Evolutionary conservation across 768 basidiomycete species (phyloP).

Genomic region (Amanita pallidorosea): DNA sequence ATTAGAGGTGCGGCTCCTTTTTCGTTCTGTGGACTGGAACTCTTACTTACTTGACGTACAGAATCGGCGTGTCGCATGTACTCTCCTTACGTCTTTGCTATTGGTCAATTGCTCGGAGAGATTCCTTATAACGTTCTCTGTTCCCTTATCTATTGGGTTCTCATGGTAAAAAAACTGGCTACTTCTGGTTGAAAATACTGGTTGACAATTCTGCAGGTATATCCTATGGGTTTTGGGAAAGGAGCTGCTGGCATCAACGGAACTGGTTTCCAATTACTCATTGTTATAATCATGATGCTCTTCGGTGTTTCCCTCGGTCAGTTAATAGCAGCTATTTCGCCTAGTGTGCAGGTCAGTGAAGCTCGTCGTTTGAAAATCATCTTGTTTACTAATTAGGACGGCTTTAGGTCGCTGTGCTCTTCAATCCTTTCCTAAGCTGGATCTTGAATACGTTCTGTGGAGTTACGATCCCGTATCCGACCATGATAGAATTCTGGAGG

Average conservation of each 20-base stretch:
- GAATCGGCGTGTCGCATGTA: conserved; percentile 83
- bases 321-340: conserved; percentile 64
- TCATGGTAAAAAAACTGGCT: conserved; percentile 41
- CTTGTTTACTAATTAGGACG: conserved; percentile 12
- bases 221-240: conserved; percentile 57
- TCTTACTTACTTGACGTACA: conserved; percentile 8
- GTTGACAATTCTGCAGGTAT: conserved; percentile 25
- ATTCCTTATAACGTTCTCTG: conserved; percentile 68
- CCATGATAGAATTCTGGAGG: conserved; percentile 56
- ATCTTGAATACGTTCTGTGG: conserved; percentile 70
- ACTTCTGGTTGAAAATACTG: neutral
- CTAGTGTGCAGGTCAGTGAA: conserved; percentile 46
- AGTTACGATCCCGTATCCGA: conserved; percentile 63
- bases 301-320: conserved; percentile 63
- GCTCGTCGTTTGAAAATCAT: conserved; percentile 12
- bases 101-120: conserved; percentile 73
- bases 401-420: conserved; percentile 55
- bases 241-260: conserved; percentile 49
- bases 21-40: neutral
- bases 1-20: conserved; percentile 16
- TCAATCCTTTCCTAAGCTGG: conserved; percentile 65
- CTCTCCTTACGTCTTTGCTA: conserved; percentile 75
- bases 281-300: conserved; percentile 59
- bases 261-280: conserved; percentile 61
- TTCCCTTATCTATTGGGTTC: conserved; percentile 62